Evolutionary conservation across 192 early-diverging fungal species (phyloP).

Genomic region (Bifiguratus adelaidae): DNA sequence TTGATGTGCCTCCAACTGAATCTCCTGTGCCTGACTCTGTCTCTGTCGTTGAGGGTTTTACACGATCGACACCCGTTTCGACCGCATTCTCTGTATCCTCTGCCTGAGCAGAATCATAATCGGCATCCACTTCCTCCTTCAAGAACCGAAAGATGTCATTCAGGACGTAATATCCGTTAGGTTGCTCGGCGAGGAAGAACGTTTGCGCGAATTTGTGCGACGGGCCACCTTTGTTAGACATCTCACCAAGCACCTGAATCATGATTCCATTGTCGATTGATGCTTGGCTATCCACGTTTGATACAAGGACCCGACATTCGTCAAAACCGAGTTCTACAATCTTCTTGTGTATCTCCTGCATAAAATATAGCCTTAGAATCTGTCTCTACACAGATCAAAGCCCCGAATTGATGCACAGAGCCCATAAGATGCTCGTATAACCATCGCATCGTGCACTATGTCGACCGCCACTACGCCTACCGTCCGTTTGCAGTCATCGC

Average conservation of each 20-base stretch:
- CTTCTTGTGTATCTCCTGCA: conserved; percentile 70
- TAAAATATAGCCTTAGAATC: not conserved
- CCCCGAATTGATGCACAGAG: not conserved
- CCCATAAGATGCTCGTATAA: too few species aligned
- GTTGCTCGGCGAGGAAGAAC: conserved; percentile 83
- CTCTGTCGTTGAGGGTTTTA: not conserved
- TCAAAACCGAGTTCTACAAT: conserved; percentile 70
- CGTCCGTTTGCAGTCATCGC: too few species aligned
- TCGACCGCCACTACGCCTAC: too few species aligned
- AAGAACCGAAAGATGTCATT: conserved; percentile 94
- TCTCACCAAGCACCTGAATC: conserved; percentile 85
- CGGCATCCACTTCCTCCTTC: conserved; percentile 56
- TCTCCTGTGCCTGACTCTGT: not conserved
- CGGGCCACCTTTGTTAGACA: conserved; percentile 72
- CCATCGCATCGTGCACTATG: too few species aligned
- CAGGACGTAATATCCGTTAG: conserved; percentile 83
- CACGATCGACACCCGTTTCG: not conserved
- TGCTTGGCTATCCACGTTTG: conserved; percentile 75
- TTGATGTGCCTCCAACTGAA: not conserved
- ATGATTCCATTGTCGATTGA: conserved; percentile 72
- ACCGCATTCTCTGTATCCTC: conserved; percentile 40
- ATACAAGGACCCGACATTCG: conserved; percentile 79
- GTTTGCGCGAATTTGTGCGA: conserved; percentile 87
- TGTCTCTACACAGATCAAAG: not conserved
- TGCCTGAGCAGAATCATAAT: not conserved